phyloP scores from a whole-genome alignment of 306 rosid genomes.

The Parietaria judaica region DNA sequence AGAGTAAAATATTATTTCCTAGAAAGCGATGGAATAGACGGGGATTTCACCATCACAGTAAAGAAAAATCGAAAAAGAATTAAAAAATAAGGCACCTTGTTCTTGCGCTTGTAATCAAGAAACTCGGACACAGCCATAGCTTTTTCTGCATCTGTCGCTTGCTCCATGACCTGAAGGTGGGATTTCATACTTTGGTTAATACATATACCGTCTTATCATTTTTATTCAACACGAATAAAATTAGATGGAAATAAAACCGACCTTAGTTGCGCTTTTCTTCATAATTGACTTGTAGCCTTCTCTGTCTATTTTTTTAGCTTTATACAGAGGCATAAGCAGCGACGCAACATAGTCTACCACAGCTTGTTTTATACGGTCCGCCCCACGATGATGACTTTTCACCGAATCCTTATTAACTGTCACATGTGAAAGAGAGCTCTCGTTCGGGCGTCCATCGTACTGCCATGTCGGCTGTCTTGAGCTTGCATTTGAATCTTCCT shows the following conservation, averaged over 20 bases:
- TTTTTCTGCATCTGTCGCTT: conserved; percentile 87
- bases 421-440: conserved; percentile 90
- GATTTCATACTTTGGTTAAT: conserved; percentile 12
- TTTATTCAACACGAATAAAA: conserved; percentile 7
- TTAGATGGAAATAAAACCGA: conserved; percentile 19
- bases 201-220: background rate
- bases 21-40: no score
- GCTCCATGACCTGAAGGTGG: conserved; percentile 90
- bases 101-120: conserved; percentile 93
- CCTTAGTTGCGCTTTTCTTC: conserved; percentile 99
- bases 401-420: conserved; percentile 67
- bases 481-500: conserved; percentile 84
- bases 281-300: conserved; percentile 96
- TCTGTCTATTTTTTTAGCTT: conserved; percentile 87
- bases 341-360: conserved; percentile 98
- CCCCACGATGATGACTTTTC: conserved; percentile 67
- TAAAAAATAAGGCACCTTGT: conserved; percentile 51
- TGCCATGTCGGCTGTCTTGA: conserved; percentile 65
- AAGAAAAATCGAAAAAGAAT: conserved; percentile 9
- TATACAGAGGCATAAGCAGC: conserved; percentile 94
- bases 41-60: no score
- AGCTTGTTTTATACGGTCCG: conserved; percentile 90
- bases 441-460: conserved; percentile 65
- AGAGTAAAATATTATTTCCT: no score
- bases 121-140: conserved; percentile 73